Percentiles rank a stretch among this genome's conserved stretches.
phyloP scores from a whole-genome alignment of 2,329 filamentous ascomycete genomes.

The Sclerotinia trifoliorum region DNA sequence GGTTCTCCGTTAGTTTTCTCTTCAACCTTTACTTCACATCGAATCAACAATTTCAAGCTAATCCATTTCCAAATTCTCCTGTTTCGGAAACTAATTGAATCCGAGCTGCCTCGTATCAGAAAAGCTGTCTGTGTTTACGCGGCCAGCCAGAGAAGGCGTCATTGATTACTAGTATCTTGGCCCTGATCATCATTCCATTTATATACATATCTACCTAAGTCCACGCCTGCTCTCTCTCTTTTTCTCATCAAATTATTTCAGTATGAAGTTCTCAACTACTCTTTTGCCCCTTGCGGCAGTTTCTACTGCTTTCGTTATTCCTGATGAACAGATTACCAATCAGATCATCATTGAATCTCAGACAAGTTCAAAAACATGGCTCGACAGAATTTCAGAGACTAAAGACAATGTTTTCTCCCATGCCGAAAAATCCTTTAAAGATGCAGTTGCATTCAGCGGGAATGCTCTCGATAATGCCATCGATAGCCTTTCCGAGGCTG shows the following conservation, averaged over 20 bases:
- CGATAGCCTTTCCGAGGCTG: conserved; percentile 29
- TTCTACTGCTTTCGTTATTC: conserved; percentile 52
- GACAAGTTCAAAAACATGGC: conserved; percentile 34
- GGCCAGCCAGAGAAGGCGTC: conserved; percentile 10
- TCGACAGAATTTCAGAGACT: conserved; percentile 41
- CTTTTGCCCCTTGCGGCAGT: conserved; percentile 51
- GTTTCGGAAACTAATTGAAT: not conserved
- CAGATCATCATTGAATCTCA: conserved; percentile 44
- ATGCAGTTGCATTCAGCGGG: conserved; percentile 31
- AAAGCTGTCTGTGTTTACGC: not conserved
- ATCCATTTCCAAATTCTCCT: not conserved
- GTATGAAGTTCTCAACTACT: conserved; percentile 43
- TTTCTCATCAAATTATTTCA: conserved; percentile 26
- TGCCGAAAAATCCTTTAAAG: conserved; percentile 35
- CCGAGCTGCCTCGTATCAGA: not conserved
- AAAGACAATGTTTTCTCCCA: conserved; percentile 36
- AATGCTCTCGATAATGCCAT: conserved; percentile 40
- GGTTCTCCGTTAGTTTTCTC: not conserved
- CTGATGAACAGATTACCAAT: conserved; percentile 49
- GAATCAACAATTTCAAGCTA: not conserved
- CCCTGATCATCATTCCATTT: conserved; percentile 12
- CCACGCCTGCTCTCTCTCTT: conserved; percentile 10
- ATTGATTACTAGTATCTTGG: conserved; percentile 14
- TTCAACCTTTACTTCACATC: not conserved
- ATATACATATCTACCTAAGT: not conserved